These are phyloP conservation scores for Bruguiera gymnorhiza DNA, from an alignment of 345 rosid genomes.

Conservation along the genomic window DNA sequence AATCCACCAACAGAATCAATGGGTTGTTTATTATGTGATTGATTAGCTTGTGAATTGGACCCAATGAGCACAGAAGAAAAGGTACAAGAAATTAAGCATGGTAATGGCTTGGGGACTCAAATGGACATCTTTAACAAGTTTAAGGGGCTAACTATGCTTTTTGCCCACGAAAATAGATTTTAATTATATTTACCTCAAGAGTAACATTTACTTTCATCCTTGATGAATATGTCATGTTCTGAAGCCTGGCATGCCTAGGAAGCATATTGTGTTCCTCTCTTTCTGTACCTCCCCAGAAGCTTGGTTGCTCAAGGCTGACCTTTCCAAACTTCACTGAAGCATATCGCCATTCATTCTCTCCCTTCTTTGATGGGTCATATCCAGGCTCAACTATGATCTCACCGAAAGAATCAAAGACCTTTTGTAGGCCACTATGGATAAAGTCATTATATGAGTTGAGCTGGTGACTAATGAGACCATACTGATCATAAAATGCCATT, in stretches of 20 bases:
- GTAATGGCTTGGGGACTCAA: too few species aligned
- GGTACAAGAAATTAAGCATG: too few species aligned
- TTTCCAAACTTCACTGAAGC: conserved; percentile 64
- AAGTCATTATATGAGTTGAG: conserved; percentile 75
- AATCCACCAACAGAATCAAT: too few species aligned
- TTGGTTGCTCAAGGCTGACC: conserved; percentile 55
- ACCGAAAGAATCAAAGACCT: conserved; percentile 57
- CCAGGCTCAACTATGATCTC: conserved; percentile 64
- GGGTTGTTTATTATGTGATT: too few species aligned
- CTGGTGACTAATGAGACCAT: conserved; percentile 81
- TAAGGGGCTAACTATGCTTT: background rate
- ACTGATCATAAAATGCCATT: conserved; percentile 54
- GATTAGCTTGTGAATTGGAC: too few species aligned
- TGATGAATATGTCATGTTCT: conserved; percentile 85
- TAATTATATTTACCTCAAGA: conserved; percentile 53
- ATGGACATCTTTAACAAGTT: too few species aligned
- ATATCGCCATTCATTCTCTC: conserved; percentile 54
- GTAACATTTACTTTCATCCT: conserved; percentile 60
- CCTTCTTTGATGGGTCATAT: conserved; percentile 64
- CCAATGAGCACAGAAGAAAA: too few species aligned
- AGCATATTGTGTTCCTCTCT: conserved; percentile 43
- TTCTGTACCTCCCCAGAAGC: conserved; percentile 39
- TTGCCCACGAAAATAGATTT: too few species aligned
- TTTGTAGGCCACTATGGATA: conserved; percentile 60
- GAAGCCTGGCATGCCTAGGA: conserved; percentile 82